Evolutionary conservation across 2,329 filamentous ascomycete genomes (phyloP).

Genomic region (Boeremia exigua): DNA sequence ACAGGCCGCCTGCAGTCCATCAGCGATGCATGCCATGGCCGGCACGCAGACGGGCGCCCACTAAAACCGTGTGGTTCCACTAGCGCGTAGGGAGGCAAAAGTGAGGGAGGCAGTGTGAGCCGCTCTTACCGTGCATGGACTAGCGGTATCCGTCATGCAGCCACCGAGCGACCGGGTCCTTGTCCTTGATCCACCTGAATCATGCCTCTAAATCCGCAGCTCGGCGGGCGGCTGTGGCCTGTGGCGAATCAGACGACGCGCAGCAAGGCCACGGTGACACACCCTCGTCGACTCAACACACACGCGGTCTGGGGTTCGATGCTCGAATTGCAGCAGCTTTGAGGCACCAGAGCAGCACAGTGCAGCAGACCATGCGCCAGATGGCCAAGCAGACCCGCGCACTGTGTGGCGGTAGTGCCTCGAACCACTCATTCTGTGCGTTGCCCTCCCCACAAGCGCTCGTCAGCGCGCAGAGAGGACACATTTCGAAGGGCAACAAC

Average conservation of each 20-base stretch:
- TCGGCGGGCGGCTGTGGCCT: conserved; percentile 32
- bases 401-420: conserved; percentile 21
- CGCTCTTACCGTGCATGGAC: conserved; percentile 20
- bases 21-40: conserved; percentile 36
- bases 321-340: conserved; percentile 39
- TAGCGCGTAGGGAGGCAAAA: conserved; percentile 35
- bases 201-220: conserved; percentile 29
- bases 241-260: conserved; percentile 27
- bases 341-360: conserved; percentile 26
- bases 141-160: conserved; percentile 30
- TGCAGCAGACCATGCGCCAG: conserved; percentile 16
- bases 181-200: conserved; percentile 35
- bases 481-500: conserved; percentile 22
- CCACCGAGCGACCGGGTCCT: conserved; percentile 27
- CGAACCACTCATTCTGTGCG: conserved; percentile 18
- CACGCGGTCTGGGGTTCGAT: conserved; percentile 31
- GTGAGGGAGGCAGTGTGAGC: conserved; percentile 28
- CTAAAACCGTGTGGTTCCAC: conserved; percentile 34
- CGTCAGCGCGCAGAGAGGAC: conserved; percentile 30
- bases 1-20: conserved; percentile 40
- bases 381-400: conserved; percentile 15
- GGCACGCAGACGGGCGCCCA: conserved; percentile 32
- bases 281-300: conserved; percentile 26
- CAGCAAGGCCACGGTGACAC: conserved; percentile 31
- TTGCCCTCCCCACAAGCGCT: conserved; percentile 27